These are phyloP conservation scores for Debaryomyces singareniensis DNA, from an alignment of 1,139 yeast genomes.

Conservation along the genomic window DNA sequence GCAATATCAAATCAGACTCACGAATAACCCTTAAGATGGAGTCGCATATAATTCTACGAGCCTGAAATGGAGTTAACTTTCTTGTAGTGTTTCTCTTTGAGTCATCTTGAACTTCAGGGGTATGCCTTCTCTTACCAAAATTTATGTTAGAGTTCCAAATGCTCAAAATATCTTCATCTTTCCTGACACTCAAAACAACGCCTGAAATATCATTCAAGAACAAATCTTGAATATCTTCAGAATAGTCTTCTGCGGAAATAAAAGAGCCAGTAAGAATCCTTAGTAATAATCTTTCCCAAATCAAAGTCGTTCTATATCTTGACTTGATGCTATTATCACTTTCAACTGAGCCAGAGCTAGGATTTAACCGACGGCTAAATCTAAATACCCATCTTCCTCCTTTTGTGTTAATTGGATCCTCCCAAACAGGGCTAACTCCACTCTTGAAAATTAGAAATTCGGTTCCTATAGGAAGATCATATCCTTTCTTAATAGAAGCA, in stretches of 20 bases:
- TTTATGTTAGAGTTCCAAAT: slow-evolving; percentile 50
- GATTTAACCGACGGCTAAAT: slow-evolving; percentile 28
- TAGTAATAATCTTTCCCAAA: slow-evolving; percentile 49
- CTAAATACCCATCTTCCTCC: slow-evolving; percentile 69
- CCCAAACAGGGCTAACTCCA: slow-evolving; percentile 69
- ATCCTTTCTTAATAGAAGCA: slow-evolving; percentile 40
- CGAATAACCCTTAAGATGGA: slow-evolving; percentile 39
- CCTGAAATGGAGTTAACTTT: slow-evolving; percentile 38
- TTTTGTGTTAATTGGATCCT: slow-evolving; percentile 54
- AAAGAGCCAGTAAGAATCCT: slow-evolving; percentile 40
- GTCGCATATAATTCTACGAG: slow-evolving; percentile 45
- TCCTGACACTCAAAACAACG: slow-evolving; percentile 44
- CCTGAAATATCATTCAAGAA: slow-evolving; percentile 46
- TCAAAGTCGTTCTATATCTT: slow-evolving; percentile 30
- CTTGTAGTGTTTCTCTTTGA: slow-evolving; percentile 14
- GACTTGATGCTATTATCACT: slow-evolving; percentile 9
- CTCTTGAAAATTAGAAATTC: slow-evolving; percentile 57
- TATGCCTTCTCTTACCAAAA: slow-evolving; percentile 19
- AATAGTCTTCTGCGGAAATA: slow-evolving; percentile 24
- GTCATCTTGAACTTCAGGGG: slow-evolving; percentile 8
- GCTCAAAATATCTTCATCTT: slow-evolving; percentile 45
- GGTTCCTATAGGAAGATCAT: slow-evolving; percentile 46
- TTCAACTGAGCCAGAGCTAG: slow-evolving; percentile 7
- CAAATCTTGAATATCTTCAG: slow-evolving; percentile 28
- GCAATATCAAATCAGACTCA: slow-evolving; percentile 41